Conservation (phyloP, 495 filamentous ascomycete genomes). For the Antarctomyces pellizariae region DNA sequence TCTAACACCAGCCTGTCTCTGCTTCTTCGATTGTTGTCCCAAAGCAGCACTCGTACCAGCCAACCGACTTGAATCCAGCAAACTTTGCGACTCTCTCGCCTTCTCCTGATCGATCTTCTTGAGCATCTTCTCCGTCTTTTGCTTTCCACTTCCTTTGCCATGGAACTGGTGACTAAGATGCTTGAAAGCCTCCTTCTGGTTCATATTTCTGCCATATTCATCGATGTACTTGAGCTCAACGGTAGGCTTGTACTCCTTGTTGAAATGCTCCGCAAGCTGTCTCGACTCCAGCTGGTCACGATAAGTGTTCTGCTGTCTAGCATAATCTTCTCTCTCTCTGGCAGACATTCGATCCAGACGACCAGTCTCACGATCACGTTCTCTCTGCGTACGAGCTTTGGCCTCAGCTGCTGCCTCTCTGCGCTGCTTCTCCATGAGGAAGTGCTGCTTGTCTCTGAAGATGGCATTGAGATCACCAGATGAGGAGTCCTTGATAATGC, state of each 20-base stretch:
- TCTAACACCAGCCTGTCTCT: conserved; percentile 70
- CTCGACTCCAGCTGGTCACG: conserved; percentile 65
- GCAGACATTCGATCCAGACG: conserved; percentile 68
- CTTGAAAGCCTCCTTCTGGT: conserved; percentile 90
- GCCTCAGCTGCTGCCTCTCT: conserved; percentile 55
- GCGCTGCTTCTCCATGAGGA: conserved; percentile 53
- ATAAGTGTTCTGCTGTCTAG: conserved; percentile 62
- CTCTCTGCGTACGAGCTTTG: conserved; percentile 59
- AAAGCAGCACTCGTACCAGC: conserved; percentile 65
- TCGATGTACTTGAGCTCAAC: conserved; percentile 81
- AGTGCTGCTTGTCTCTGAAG: conserved; percentile 53
- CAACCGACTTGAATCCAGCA: conserved; percentile 57
- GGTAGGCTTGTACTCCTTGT: conserved; percentile 67
- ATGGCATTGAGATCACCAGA: conserved; percentile 39
- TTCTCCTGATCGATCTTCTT: conserved; percentile 97
- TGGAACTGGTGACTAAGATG: conserved; percentile 93
- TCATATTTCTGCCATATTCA: conserved; percentile 62
- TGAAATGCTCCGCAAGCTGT: conserved; percentile 63
- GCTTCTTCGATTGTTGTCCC: conserved; percentile 56
- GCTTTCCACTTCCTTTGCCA: conserved; percentile 89
- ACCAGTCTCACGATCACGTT: conserved; percentile 62
- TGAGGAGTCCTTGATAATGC: conserved; percentile 42
- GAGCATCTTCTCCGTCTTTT: conserved; percentile 88
- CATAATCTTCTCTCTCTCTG: conserved; percentile 76
- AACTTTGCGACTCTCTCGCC: conserved; percentile 56